phyloP scores from a whole-genome alignment of 2,329 filamentous ascomycete species.

The Raffaelea arxii region DNA sequence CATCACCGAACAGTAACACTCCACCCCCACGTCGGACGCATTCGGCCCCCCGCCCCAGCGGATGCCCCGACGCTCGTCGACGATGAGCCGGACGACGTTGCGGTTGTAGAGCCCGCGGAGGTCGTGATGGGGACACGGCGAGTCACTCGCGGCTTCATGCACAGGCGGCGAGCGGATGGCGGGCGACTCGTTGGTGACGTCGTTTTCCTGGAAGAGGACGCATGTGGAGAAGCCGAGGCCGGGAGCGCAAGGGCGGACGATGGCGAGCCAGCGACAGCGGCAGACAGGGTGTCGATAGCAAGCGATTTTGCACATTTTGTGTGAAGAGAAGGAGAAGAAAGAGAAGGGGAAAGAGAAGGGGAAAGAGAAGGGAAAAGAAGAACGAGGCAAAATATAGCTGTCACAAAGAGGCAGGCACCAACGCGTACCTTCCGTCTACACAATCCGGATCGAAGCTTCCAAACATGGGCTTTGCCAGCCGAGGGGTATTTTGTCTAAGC shows the following conservation, averaged over 20 bases:
- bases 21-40: constrained; percentile 25
- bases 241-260: constrained; percentile 36
- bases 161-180: constrained; percentile 16
- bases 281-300: constrained; percentile 39
- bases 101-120: constrained; percentile 33
- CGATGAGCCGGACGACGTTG: constrained; percentile 37
- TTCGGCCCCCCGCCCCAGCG: constrained; percentile 38
- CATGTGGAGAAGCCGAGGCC: constrained; percentile 42
- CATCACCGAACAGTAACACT: constrained; percentile 28
- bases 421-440: too few relatives aligned
- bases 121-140: constrained; percentile 32
- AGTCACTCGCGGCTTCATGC: too few relatives aligned
- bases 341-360: background rate
- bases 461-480: too few relatives aligned
- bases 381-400: background rate
- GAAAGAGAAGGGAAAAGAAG: background rate
- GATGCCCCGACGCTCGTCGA: constrained; percentile 30
- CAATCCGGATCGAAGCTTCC: too few relatives aligned
- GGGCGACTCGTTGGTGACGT: constrained; percentile 24
- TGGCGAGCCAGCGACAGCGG: constrained; percentile 41
- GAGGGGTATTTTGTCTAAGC: background rate
- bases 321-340: background rate
- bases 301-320: constrained; percentile 36
- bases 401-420: background rate
- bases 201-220: constrained; percentile 28